phyloP scores from a whole-genome alignment of 139 green algal species.

The Chlorella sp. region DNA sequence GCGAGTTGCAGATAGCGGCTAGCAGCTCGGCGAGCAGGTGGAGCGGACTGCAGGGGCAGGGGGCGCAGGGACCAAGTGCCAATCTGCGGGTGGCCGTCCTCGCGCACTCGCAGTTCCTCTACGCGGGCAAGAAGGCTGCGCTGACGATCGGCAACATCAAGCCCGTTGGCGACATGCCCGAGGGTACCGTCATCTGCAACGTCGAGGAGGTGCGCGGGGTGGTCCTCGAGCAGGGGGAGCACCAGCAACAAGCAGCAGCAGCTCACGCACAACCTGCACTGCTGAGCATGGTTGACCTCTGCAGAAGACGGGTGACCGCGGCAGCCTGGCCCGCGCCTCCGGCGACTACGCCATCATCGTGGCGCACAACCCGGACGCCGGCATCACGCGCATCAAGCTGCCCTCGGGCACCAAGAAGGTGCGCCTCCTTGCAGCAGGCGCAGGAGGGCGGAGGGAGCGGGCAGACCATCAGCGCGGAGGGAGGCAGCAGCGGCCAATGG shows the following conservation, averaged over 20 bases:
- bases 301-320: constrained; percentile 87
- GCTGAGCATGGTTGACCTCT: no score
- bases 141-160: constrained; percentile 96
- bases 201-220: constrained; percentile 75
- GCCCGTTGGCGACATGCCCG: constrained; percentile 93
- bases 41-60: not conserved
- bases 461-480: not conserved
- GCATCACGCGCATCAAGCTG: constrained; percentile 98
- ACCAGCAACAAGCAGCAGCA: not conserved
- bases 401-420: constrained; percentile 97
- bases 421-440: not conserved
- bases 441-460: not conserved
- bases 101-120: constrained; percentile 77
- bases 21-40: no score
- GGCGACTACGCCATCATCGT: constrained; percentile 98
- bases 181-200: constrained; percentile 99
- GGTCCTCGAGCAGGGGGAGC: not conserved
- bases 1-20: not conserved
- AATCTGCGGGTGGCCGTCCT: not conserved
- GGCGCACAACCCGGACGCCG: constrained; percentile 94
- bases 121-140: constrained; percentile 93
- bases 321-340: constrained; percentile 83
- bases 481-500: not conserved
- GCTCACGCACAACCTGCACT: no score
- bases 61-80: not conserved